Evolutionary conservation across 495 filamentous ascomycete species (phyloP).

Genomic region (Jackrogersella multiformis): DNA sequence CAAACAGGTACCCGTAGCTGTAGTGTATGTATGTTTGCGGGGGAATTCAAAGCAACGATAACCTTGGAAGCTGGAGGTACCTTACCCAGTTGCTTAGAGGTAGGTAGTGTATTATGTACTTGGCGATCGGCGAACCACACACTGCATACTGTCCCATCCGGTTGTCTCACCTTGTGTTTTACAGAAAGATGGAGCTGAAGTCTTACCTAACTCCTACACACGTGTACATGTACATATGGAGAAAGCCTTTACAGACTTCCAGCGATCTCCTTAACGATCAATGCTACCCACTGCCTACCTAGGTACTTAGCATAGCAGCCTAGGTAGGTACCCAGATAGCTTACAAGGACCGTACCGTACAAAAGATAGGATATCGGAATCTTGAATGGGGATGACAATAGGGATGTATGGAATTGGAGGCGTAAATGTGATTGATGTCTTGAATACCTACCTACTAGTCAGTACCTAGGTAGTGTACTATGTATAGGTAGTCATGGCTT

Average conservation of each 20-base stretch:
- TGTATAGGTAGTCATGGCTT: too few species aligned
- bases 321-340: too few species aligned
- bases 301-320: too few species aligned
- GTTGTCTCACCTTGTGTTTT: slow-evolving; percentile 39
- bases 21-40: slow-evolving; percentile 31
- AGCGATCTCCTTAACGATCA: slow-evolving; percentile 8
- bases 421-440: too few species aligned
- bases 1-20: slow-evolving; percentile 1
- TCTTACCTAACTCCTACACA: slow-evolving; percentile 7
- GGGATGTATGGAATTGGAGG: too few species aligned
- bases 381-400: slow-evolving; percentile 1
- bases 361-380: slow-evolving; percentile 16
- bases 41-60: slow-evolving; percentile 21
- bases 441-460: too few species aligned
- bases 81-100: slow-evolving; percentile 1
- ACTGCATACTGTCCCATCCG: slow-evolving; percentile 17
- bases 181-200: slow-evolving; percentile 25
- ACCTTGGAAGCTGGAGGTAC: too few species aligned
- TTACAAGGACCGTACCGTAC: slow-evolving; percentile 6
- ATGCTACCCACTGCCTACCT: slow-evolving; percentile 4
- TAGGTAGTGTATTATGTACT: too few species aligned
- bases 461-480: too few species aligned
- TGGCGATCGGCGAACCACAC: slow-evolving; percentile 36
- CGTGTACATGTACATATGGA: slow-evolving; percentile 6
- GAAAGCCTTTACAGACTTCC: background rate